These are phyloP conservation scores for Penicillium subrubescens DNA, from an alignment of 495 filamentous ascomycete species.

Conservation along the genomic window DNA sequence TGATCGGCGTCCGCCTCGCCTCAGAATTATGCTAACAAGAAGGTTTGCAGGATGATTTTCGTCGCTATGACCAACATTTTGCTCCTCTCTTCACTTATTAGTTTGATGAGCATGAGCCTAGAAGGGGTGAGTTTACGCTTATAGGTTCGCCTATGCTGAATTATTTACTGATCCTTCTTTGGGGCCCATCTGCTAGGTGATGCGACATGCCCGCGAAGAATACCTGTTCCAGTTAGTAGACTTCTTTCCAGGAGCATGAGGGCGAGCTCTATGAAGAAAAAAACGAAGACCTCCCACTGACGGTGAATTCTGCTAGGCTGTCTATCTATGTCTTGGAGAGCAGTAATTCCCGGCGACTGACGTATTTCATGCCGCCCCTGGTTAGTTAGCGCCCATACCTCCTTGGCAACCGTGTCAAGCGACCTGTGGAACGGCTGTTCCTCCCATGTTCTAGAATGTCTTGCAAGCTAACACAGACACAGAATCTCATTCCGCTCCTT, in stretches of 20 bases:
- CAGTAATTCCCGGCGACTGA: conserved; percentile 73
- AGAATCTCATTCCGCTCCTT: conserved; percentile 84
- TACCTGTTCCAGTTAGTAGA: conserved; percentile 78
- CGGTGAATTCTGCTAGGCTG: conserved; percentile 31
- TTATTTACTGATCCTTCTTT: not conserved
- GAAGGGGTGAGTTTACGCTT: conserved; percentile 65
- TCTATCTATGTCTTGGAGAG: conserved; percentile 77
- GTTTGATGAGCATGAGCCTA: conserved; percentile 87
- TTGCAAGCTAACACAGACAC: conserved; percentile 32
- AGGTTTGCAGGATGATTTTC: conserved; percentile 62
- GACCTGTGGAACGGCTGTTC: conserved; percentile 2
- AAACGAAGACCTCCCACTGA: conserved; percentile 1
- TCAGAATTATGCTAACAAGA: conserved; percentile 17
- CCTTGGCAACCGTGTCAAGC: not conserved
- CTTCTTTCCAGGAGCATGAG: not conserved
- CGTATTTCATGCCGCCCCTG: conserved; percentile 73
- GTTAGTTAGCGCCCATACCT: conserved; percentile 39
- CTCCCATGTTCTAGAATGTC: conserved; percentile 17
- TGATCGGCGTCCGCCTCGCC: not conserved
- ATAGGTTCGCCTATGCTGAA: not conserved
- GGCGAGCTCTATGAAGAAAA: not conserved
- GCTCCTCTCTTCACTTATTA: conserved; percentile 87
- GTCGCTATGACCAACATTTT: conserved; percentile 86
- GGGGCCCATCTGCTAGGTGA: conserved; percentile 46
- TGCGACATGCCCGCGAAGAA: conserved; percentile 67